phyloP scores from a whole-genome alignment of 225 moss, liverwort and hornwort genomes.

The Pseudoscleropodium purum region DNA sequence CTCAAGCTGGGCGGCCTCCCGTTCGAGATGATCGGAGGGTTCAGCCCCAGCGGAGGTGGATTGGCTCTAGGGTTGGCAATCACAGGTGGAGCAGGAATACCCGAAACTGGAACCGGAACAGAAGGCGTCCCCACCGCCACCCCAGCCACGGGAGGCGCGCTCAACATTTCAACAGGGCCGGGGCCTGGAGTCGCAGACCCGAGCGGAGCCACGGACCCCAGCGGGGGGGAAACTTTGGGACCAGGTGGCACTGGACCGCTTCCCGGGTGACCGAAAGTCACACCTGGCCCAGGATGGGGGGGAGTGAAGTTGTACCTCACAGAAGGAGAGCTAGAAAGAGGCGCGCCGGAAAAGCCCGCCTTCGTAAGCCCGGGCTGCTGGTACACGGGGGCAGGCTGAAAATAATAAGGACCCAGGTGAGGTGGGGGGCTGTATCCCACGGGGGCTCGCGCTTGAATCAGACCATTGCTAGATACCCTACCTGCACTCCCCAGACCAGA shows the following conservation, averaged over 20 bases:
- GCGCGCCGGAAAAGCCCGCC: constrained; percentile 33
- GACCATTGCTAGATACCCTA: constrained; percentile 72
- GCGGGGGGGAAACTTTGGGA: constrained; percentile 27
- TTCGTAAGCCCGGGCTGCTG: constrained; percentile 36
- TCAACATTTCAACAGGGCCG: constrained; percentile 21
- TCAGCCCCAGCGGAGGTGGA: constrained; percentile 30
- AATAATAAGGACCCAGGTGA: constrained; percentile 25
- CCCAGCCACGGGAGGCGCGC: constrained; percentile 13
- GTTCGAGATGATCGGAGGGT: constrained; percentile 19
- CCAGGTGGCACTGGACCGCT: constrained; percentile 32
- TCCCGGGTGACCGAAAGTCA: constrained; percentile 35
- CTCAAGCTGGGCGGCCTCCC: constrained; percentile 43
- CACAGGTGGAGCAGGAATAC: constrained; percentile 15
- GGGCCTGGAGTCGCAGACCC: constrained; percentile 22
- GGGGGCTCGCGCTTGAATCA: constrained; percentile 47
- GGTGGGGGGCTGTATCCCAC: constrained; percentile 43
- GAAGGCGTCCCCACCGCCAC: constrained; percentile 9
- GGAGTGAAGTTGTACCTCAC: constrained; percentile 31
- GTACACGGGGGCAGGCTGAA: constrained; percentile 1
- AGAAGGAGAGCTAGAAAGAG: constrained; percentile 38
- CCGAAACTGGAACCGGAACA: constrained; percentile 20
- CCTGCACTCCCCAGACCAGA: constrained; percentile 45
- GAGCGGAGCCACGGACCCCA: constrained; percentile 16
- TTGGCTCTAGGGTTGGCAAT: constrained; percentile 15
- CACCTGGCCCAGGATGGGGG: constrained; percentile 18